Evolutionary conservation across 2,329 filamentous ascomycete species (phyloP).

Genomic region (Immersiporthe knoxdaviesiana): DNA sequence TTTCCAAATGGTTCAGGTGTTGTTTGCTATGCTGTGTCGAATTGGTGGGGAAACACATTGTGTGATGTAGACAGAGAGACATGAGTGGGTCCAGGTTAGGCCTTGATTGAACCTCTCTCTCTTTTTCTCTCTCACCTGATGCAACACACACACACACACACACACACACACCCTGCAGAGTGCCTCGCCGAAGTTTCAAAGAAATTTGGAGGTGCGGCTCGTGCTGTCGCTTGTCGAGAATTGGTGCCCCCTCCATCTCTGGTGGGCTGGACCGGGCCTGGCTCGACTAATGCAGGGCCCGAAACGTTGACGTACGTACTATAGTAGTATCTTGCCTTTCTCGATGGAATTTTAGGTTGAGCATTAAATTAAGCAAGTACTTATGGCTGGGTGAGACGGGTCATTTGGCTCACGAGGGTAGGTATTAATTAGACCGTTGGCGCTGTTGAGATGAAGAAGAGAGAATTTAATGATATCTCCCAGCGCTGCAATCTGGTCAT

Average conservation of each 20-base stretch:
- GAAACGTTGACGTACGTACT: background rate
- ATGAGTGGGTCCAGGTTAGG: background rate
- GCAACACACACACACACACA: background rate
- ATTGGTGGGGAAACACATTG: background rate
- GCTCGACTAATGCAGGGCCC: background rate
- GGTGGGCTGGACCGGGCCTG: background rate
- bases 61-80: background rate
- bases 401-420: background rate
- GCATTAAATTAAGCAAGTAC: background rate
- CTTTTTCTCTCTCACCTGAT: background rate
- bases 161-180: background rate
- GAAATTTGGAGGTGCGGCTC: constrained; percentile 12
- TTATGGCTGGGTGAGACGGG: background rate
- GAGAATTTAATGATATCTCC: background rate
- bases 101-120: background rate
- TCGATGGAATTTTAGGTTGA: background rate
- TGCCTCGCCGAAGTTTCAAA: background rate
- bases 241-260: background rate
- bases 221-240: background rate
- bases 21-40: constrained; percentile 14
- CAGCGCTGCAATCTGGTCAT: background rate
- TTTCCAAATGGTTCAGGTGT: background rate
- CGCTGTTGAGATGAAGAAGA: background rate
- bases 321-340: too few relatives aligned
- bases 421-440: background rate